A percentile compares a stretch with the other conserved stretches of the same genome.
Conservation (phyloP, 371 early-diverging fungal genomes). For the Nematocida major region DNA sequence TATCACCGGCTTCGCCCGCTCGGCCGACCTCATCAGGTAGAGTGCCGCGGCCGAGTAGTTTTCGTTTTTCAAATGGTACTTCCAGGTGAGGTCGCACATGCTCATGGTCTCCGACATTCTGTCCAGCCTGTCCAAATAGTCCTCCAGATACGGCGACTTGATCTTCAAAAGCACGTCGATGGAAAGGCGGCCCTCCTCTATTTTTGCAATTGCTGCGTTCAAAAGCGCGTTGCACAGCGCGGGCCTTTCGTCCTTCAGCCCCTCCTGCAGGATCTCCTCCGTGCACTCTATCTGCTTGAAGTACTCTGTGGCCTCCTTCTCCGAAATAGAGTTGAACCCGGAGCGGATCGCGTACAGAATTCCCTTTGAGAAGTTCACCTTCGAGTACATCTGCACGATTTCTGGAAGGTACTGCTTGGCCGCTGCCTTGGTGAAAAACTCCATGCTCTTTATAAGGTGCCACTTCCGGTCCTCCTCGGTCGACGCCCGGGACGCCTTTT, state of each 20-base stretch:
- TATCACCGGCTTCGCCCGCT: conserved; percentile 7
- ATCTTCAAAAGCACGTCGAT: conserved; percentile 23
- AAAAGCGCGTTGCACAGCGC: conserved; percentile 31
- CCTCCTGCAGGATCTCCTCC: conserved; percentile 46
- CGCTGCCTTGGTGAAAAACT: conserved; percentile 33
- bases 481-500: conserved; percentile 2
- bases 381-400: conserved; percentile 28
- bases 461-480: conserved; percentile 30
- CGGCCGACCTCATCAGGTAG: conserved; percentile 34
- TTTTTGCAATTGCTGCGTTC: conserved; percentile 34
- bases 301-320: not conserved
- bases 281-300: conserved; percentile 32
- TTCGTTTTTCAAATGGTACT: conserved; percentile 41
- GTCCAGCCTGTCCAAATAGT: conserved; percentile 44
- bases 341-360: conserved; percentile 3
- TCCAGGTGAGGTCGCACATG: conserved; percentile 46
- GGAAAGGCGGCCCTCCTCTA: not conserved
- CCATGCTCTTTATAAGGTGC: conserved; percentile 36
- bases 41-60: conserved; percentile 37
- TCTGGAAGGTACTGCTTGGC: conserved; percentile 6
- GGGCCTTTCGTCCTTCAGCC: conserved; percentile 33
- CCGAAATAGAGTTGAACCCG: not conserved
- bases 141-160: conserved; percentile 42
- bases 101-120: not conserved
- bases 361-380: conserved; percentile 24